A percentile compares a stretch with the other conserved stretches of the same genome.
Evolutionary conservation across 2,329 filamentous ascomycete genomes (phyloP).

Genomic region (Hypoxylon sp.): DNA sequence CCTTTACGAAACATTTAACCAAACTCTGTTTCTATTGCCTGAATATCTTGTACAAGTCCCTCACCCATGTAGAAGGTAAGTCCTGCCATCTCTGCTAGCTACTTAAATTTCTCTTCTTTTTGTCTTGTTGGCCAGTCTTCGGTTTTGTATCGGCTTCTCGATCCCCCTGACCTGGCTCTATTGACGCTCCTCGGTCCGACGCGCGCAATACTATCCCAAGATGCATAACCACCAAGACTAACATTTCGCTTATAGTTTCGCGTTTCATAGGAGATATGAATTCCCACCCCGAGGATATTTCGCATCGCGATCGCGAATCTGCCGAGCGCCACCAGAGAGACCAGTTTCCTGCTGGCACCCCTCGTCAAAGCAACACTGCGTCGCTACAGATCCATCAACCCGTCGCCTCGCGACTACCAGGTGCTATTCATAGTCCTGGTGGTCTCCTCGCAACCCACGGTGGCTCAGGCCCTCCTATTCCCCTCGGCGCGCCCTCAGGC

Average conservation of each 20-base stretch:
- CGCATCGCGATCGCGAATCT: constrained; percentile 73
- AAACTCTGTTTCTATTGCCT: constrained; percentile 6
- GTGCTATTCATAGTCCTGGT: constrained; percentile 91
- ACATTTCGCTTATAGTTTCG: constrained; percentile 32
- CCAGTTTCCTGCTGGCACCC: constrained; percentile 70
- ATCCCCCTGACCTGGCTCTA: constrained; percentile 32
- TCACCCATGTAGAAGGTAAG: constrained; percentile 46
- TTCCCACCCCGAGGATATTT: constrained; percentile 58
- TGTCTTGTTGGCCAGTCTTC: constrained; percentile 17
- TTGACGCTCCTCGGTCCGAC: constrained; percentile 15
- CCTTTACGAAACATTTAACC: constrained; percentile 7
- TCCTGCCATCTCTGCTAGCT: neutral
- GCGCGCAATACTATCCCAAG: constrained; percentile 22
- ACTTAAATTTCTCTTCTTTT: constrained; percentile 1
- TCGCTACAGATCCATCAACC: constrained; percentile 95
- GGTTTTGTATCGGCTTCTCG: constrained; percentile 6
- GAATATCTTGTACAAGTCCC: constrained; percentile 1
- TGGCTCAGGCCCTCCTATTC: constrained; percentile 65
- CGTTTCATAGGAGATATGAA: constrained; percentile 48
- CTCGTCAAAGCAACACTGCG: constrained; percentile 87
- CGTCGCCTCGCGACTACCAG: constrained; percentile 82
- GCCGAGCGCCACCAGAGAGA: constrained; percentile 72
- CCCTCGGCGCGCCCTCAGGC: constrained; percentile 64
- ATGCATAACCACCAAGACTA: constrained; percentile 26
- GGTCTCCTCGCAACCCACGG: constrained; percentile 84